Percentiles rank a stretch among this genome's conserved stretches.
Conservation (phyloP, 2,329 filamentous ascomycete species). For the Fusarium equiseti region DNA sequence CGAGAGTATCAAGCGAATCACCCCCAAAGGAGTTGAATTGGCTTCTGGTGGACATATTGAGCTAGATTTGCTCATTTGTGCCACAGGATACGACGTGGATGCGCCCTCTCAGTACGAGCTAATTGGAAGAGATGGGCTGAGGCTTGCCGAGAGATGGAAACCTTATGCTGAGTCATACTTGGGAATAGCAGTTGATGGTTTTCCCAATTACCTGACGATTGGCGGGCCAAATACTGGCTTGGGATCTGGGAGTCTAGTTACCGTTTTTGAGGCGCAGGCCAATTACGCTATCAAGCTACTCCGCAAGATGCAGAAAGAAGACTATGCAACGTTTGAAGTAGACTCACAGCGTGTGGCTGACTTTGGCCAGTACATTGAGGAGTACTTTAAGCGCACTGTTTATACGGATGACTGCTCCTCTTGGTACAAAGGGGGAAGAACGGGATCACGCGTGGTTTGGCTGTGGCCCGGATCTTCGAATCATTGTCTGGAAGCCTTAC, state of each 20-base stretch:
- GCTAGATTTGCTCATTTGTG: conserved; percentile 22
- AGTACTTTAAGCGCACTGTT: conserved; percentile 33
- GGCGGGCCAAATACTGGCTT: conserved; percentile 63
- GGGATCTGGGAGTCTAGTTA: conserved; percentile 60
- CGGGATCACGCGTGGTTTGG: conserved; percentile 3
- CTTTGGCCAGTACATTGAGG: conserved; percentile 24
- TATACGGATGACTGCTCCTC: conserved; percentile 27
- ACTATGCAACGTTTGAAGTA: conserved; percentile 27
- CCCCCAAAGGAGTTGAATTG: not conserved
- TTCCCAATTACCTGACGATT: conserved; percentile 64
- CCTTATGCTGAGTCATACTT: conserved; percentile 58
- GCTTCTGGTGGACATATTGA: conserved; percentile 3
- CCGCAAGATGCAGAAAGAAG: conserved; percentile 44
- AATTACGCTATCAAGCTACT: conserved; percentile 44
- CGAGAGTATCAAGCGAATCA: not conserved
- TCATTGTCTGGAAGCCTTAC: conserved; percentile 21
- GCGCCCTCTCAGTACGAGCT: conserved; percentile 51
- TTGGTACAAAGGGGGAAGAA: conserved; percentile 15
- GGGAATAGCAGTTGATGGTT: conserved; percentile 58
- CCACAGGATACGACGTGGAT: conserved; percentile 22
- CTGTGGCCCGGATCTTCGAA: conserved; percentile 25
- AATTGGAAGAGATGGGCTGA: conserved; percentile 53
- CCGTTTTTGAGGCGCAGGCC: conserved; percentile 61
- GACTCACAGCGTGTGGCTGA: conserved; percentile 11
- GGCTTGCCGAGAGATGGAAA: conserved; percentile 56